Percentiles rank a stretch among this genome's conserved stretches.
These are phyloP conservation scores for Fraxinus xanthoxyloides DNA, from an alignment of 305 asterid genomes.

Conservation along the genomic window DNA sequence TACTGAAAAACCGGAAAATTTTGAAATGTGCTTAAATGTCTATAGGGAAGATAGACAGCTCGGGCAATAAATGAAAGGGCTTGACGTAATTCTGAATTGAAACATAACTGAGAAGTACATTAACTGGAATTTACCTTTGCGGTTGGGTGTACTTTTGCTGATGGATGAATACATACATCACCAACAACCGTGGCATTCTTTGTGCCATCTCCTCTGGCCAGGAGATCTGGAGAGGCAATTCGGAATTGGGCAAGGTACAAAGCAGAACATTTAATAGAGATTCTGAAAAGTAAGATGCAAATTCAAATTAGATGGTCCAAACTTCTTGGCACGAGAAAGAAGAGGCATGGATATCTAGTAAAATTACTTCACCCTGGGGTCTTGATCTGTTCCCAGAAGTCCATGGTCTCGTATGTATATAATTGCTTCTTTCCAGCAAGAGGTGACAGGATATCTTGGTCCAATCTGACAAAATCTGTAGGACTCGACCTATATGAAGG, in stretches of 20 bases:
- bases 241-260: conserved; percentile 68
- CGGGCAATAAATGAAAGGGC: background rate
- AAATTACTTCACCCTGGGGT: conserved; percentile 59
- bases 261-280: conserved; percentile 73
- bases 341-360: background rate
- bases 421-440: conserved; percentile 81
- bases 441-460: conserved; percentile 84
- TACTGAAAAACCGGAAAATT: background rate
- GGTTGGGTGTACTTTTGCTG: conserved; percentile 83
- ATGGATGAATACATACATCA: conserved; percentile 79
- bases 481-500: conserved; percentile 58
- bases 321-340: conserved; percentile 12
- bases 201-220: conserved; percentile 66
- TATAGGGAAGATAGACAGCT: background rate
- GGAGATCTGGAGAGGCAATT: conserved; percentile 53
- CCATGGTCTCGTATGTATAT: conserved; percentile 64
- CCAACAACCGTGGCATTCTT: conserved; percentile 53
- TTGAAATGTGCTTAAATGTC: background rate
- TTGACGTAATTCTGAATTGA: background rate
- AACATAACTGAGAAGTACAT: background rate
- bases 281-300: conserved; percentile 41
- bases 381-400: conserved; percentile 91
- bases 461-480: conserved; percentile 75
- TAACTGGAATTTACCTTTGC: conserved; percentile 54
- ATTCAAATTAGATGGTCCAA: conserved; percentile 20